Evolutionary conservation across 1,139 yeast genomes (phyloP).

Genomic region (Protomyces inouyei): DNA sequence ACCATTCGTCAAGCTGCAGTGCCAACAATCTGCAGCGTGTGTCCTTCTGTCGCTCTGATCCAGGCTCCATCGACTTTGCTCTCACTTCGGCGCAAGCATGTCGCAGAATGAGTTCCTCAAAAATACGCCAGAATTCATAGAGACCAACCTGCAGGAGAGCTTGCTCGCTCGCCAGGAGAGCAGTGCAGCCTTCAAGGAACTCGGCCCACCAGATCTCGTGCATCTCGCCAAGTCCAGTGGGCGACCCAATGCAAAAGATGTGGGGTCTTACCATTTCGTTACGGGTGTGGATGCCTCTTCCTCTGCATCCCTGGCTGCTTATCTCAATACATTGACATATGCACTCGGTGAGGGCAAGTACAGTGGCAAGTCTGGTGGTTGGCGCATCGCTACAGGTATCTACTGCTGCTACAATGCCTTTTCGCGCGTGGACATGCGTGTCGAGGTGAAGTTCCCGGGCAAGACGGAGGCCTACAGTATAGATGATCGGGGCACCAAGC

Average conservation of each 20-base stretch:
- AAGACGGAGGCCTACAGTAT: conserved; percentile 73
- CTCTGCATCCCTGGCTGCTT: conserved; percentile 60
- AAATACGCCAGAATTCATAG: conserved; percentile 36
- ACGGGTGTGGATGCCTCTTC: conserved; percentile 62
- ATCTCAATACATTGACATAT: conserved; percentile 67
- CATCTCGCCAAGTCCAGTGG: conserved; percentile 52
- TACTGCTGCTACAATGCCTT: conserved; percentile 67
- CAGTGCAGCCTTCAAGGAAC: conserved; percentile 48
- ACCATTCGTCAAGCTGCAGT: too few species aligned
- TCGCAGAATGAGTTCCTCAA: conserved; percentile 7
- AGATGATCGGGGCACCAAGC: conserved; percentile 49
- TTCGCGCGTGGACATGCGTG: conserved; percentile 63
- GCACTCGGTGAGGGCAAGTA: conserved; percentile 65
- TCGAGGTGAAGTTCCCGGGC: conserved; percentile 66
- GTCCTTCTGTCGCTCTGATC: too few species aligned
- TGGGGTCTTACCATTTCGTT: conserved; percentile 64
- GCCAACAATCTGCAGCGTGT: too few species aligned
- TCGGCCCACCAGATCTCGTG: conserved; percentile 91
- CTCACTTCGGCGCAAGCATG: background rate
- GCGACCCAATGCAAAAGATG: conserved; percentile 46
- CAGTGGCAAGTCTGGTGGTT: conserved; percentile 63
- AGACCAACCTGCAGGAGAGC: conserved; percentile 49
- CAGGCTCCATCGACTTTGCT: too few species aligned
- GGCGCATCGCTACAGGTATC: conserved; percentile 71
- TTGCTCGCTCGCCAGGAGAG: conserved; percentile 48